Percentiles rank a stretch among this genome's conserved stretches.
These are phyloP conservation scores for Metarhizium guizhouense DNA, from an alignment of 2,329 filamentous ascomycete genomes.

Conservation along the genomic window DNA sequence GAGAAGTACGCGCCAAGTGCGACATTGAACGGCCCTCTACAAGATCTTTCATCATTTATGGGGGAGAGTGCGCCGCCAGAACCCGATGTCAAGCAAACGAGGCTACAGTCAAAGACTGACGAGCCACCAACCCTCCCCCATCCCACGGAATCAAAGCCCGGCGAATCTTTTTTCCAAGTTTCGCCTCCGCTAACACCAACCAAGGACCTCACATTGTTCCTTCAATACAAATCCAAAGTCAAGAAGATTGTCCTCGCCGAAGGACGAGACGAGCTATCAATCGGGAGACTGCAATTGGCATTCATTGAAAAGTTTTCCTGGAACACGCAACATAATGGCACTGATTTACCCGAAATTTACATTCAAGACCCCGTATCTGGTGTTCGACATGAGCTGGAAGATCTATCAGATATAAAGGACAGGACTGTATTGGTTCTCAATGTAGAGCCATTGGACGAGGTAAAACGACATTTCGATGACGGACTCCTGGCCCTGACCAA, in stretches of 20 bases:
- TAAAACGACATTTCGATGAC: slow-evolving; percentile 93
- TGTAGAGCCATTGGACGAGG: slow-evolving; percentile 85
- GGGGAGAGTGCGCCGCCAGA: slow-evolving; percentile 8
- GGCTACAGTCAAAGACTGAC: slow-evolving; percentile 13
- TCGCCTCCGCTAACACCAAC: slow-evolving; percentile 55
- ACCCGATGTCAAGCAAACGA: slow-evolving; percentile 9
- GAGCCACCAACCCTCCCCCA: slow-evolving; percentile 12
- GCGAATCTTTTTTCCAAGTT: slow-evolving; percentile 47
- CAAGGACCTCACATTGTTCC: slow-evolving; percentile 85
- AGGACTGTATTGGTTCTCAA: slow-evolving; percentile 92
- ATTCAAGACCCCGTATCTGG: slow-evolving; percentile 94
- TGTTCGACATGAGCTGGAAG: slow-evolving; percentile 93
- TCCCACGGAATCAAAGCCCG: slow-evolving; percentile 33
- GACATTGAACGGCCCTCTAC: slow-evolving; percentile 49
- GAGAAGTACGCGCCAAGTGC: slow-evolving; percentile 53
- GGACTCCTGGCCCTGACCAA: slow-evolving; percentile 71
- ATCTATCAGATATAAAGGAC: slow-evolving; percentile 88
- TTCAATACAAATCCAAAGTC: slow-evolving; percentile 94
- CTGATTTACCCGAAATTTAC: slow-evolving; percentile 92
- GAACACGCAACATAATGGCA: slow-evolving; percentile 92
- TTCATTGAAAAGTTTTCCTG: slow-evolving; percentile 99
- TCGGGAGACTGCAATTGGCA: slow-evolving; percentile 82
- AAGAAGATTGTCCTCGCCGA: slow-evolving; percentile 90
- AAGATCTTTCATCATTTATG: slow-evolving; percentile 31
- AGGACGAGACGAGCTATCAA: slow-evolving; percentile 73